Percentiles rank a stretch among this genome's conserved stretches.
Evolutionary conservation across 2,329 filamentous ascomycete genomes (phyloP).

Genomic region (Penicillium sp.): DNA sequence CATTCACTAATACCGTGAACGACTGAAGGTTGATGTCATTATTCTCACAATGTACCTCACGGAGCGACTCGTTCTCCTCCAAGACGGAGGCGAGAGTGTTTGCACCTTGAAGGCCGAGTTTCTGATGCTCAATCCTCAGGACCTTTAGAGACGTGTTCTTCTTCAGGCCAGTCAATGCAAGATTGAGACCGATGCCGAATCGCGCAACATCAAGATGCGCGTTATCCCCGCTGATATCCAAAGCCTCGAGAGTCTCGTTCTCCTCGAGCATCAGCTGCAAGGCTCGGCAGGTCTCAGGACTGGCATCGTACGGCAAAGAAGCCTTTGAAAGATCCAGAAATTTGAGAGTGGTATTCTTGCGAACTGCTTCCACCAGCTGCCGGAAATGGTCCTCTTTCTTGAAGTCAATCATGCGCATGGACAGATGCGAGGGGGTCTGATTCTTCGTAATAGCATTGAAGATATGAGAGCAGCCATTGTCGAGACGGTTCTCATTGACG

Average conservation of each 20-base stretch:
- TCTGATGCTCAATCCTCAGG: conserved; percentile 64
- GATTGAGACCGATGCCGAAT: conserved; percentile 65
- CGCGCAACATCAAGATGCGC: conserved; percentile 67
- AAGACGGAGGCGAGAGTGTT: conserved; percentile 66
- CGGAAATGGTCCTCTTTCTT: conserved; percentile 62
- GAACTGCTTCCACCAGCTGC: conserved; percentile 59
- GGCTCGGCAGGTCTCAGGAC: conserved; percentile 62
- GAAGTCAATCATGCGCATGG: conserved; percentile 66
- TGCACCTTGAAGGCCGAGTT: conserved; percentile 64
- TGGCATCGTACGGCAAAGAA: conserved; percentile 65
- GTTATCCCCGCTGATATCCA: conserved; percentile 69
- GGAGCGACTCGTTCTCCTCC: conserved; percentile 59
- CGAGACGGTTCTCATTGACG: conserved; percentile 58
- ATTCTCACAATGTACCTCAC: conserved; percentile 66
- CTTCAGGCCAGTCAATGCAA: conserved; percentile 61
- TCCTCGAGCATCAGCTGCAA: conserved; percentile 62
- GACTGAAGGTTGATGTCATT: conserved; percentile 69
- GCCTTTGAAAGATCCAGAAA: conserved; percentile 67
- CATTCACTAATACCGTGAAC: conserved; percentile 65
- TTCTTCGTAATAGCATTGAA: conserved; percentile 48
- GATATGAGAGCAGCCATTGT: conserved; percentile 42
- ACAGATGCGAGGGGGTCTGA: conserved; percentile 59
- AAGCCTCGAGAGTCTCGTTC: conserved; percentile 62
- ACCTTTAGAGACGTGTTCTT: conserved; percentile 60
- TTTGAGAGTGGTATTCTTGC: conserved; percentile 59